phyloP scores from a whole-genome alignment of 2,329 filamentous ascomycete genomes.

The Alternaria novae-zelandiae region DNA sequence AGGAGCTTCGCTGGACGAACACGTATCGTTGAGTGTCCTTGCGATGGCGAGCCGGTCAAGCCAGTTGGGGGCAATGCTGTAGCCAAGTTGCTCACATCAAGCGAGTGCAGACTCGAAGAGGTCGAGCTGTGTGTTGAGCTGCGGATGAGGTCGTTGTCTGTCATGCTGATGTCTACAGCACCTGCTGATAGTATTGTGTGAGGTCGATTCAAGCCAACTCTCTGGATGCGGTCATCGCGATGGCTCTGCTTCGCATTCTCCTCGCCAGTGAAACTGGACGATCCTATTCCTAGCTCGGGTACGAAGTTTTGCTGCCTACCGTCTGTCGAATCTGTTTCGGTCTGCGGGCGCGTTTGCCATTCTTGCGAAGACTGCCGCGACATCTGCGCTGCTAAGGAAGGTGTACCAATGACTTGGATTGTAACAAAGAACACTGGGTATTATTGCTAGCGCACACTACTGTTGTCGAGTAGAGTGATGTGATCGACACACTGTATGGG shows the following conservation, averaged over 20 bases:
- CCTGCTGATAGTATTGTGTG: not conserved
- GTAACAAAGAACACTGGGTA: not conserved
- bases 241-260: not conserved
- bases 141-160: not conserved
- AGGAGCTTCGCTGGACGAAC: not conserved
- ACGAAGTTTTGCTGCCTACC: not conserved
- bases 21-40: not conserved
- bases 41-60: not conserved
- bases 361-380: not conserved
- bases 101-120: not conserved
- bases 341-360: not conserved
- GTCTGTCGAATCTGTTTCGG: not conserved
- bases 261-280: not conserved
- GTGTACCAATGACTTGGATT: not conserved
- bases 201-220: not conserved
- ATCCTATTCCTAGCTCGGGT: not conserved
- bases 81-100: not conserved
- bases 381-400: not conserved
- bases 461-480: not conserved
- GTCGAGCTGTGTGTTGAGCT: not conserved
- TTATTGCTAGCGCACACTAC: not conserved
- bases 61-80: not conserved
- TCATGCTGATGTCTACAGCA: not conserved
- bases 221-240: not conserved
- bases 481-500: not conserved